Base-by-base conservation (phyloP, 2,329 filamentous ascomycete genomes). In the Trichoderma sp. region DNA sequence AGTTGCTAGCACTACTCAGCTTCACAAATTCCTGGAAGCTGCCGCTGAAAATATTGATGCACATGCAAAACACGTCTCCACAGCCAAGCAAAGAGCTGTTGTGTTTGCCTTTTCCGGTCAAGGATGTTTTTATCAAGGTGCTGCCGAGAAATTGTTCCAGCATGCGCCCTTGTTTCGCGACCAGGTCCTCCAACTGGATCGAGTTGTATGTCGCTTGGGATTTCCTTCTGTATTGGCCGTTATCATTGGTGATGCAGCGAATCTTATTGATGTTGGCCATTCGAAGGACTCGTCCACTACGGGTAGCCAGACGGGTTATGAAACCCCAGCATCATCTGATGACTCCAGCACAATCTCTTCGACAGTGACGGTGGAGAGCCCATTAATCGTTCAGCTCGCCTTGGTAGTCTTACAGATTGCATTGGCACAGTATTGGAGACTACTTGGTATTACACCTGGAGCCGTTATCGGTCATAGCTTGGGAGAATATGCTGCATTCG, bases 391-490 rank as follows among this genome's bases (percentile, higher is more conserved):
- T 9, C 58, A 61, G 9, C 58, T 61, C 12, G n/a, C 58, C 3
- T 9, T 61, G 7, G 58, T 39, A 2, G 58, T 61, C 32, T 9
- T 61, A 58, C 85, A 90, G 79, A 89, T 89, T 81, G 87, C 88
- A 4, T 80, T 90, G 12, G 84, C 84, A 3, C 83, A 83, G 51
- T 81, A 89, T 1, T 90, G 88, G 88, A 77, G 75, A 12, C 86
- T 86, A 2, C 79, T 80, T 72, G 87, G 86, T 28, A 81, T 90
- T 70, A 81, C 79, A 57, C 88, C 88, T 2, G 84, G 86, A n/a
- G 87, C 83, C 7, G 87, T 89, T 3, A 79, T 89, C 18, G 88
- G 88, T 12, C 88, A 89, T 79, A 92, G 90, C 39, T 72, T 76
- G 6, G 74, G 74, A 30, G 74, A 76, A 36, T 76, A 75, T 43